Base-by-base conservation (phyloP, 345 rosid genomes). In the Euphorbia peplus region DNA sequence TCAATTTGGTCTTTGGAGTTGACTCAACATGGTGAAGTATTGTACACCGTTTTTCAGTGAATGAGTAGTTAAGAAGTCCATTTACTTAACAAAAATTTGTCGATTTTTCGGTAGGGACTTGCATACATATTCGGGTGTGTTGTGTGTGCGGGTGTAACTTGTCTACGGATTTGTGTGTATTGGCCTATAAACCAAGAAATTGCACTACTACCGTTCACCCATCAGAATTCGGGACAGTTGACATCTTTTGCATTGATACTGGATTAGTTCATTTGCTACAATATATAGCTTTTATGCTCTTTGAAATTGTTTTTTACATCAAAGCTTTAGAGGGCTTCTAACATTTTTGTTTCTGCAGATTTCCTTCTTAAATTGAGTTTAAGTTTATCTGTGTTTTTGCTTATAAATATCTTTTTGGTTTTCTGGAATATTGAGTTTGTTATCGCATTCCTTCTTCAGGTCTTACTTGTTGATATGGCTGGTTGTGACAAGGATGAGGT, bases 401-500 rank as follows among this genome's bases (percentile, higher is more conserved):
- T 51, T n/a, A 1, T 5, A 52, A 5, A 52, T 6, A 52, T 50
- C 22, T 14, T 15, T 69, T 47, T 21, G 28, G 24, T 44, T 29
- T 12, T 56, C 30, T 30, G 2, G 29, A 50, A 28, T 66, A 30
- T 53, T 48, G 37, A 51, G 57, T 55, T 71, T 37, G 12, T 57
- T 46, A n/a, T 63, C 3, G 37, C 18, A 5, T 18, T 59, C 58
- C 42, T 24, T 63, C 25, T 77, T 54, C 60, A 80, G 84, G 65
- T n/a, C 26, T 71, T 48, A 3, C 68, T 26, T 67, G 28, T 46
- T 32, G 71, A 65, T 56, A 88, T 88, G 93, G 83, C 70, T 51
- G 70, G 70, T 54, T 72, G 47, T 73, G 87, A 89, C 14, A 90
- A 79, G 70, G 92, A 89, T 76, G 88, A 85, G 58, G 55, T 80